These are phyloP conservation scores for Epichloe uncinata DNA, from an alignment of 2,329 filamentous ascomycete genomes.

Conservation along the genomic window DNA sequence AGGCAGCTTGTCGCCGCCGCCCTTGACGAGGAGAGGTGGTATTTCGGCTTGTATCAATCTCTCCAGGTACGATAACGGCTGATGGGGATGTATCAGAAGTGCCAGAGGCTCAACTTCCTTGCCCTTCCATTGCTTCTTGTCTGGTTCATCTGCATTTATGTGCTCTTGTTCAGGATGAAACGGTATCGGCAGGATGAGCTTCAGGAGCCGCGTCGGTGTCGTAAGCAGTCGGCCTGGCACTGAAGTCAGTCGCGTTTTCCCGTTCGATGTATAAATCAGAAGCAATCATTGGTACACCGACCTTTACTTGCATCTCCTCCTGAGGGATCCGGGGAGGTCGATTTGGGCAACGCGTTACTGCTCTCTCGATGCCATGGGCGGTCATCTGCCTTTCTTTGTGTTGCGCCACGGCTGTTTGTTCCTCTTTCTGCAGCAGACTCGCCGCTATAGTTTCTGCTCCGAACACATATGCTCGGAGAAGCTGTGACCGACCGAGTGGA, in stretches of 20 bases:
- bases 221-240: constrained; percentile 57
- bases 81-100: constrained; percentile 75
- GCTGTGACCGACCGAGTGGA: background rate
- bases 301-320: constrained; percentile 19
- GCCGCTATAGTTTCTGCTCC: background rate
- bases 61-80: constrained; percentile 83
- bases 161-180: constrained; percentile 25
- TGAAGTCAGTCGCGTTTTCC: background rate
- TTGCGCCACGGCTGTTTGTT: constrained; percentile 8
- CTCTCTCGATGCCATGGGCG: constrained; percentile 55
- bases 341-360: constrained; percentile 27
- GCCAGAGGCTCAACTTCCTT: constrained; percentile 63
- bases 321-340: constrained; percentile 15
- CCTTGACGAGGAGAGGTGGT: constrained; percentile 51
- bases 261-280: too few relatives aligned
- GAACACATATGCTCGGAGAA: background rate
- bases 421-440: background rate
- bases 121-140: constrained; percentile 17
- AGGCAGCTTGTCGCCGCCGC: constrained; percentile 54
- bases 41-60: constrained; percentile 80
- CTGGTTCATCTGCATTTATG: constrained; percentile 28
- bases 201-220: constrained; percentile 67
- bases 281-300: constrained; percentile 1
- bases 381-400: constrained; percentile 42
- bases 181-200: constrained; percentile 62